Percentiles rank a stretch among this genome's conserved stretches.
phyloP scores from a whole-genome alignment of 305 asterid genomes.

The Fraxinus dipetala region DNA sequence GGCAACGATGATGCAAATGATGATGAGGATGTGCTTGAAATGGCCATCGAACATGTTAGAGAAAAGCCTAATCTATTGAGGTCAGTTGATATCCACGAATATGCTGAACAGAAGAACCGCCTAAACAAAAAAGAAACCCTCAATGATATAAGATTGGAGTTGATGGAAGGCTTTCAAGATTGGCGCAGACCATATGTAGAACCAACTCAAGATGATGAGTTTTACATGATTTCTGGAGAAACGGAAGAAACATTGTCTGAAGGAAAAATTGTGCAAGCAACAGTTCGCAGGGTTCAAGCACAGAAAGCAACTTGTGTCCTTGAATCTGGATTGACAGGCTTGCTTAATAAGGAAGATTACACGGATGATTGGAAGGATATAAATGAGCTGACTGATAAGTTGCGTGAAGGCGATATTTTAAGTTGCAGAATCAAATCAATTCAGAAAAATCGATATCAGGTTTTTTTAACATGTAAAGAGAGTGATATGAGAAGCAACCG shows the following conservation, averaged over 20 bases:
- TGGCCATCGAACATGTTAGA: conserved; percentile 93
- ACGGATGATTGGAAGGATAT: conserved; percentile 85
- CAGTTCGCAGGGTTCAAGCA: conserved; percentile 78
- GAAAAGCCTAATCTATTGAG: conserved; percentile 84
- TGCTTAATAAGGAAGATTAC: conserved; percentile 76
- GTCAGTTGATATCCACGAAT: conserved; percentile 60
- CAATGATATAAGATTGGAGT: conserved; percentile 75
- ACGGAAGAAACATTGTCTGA: conserved; percentile 77
- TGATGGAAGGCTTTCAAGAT: conserved; percentile 95
- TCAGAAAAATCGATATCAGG: conserved; percentile 85
- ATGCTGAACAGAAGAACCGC: conserved; percentile 64
- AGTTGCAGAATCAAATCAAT: conserved; percentile 81
- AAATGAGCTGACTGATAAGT: conserved; percentile 70
- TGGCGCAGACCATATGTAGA: conserved; percentile 68
- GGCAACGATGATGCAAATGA: conserved; percentile 72
- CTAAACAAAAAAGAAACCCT: conserved; percentile 77
- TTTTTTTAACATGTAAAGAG: conserved; percentile 70
- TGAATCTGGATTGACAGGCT: conserved; percentile 89
- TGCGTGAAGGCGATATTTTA: conserved; percentile 75
- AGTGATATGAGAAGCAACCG: conserved; percentile 75
- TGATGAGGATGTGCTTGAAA: conserved; percentile 86
- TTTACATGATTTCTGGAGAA: conserved; percentile 90
- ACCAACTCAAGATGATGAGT: conserved; percentile 86
- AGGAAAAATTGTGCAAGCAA: conserved; percentile 88
- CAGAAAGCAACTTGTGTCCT: conserved; percentile 73